Conservation (phyloP, 169 alveolate species). For the Eimeria maxima region DNA sequence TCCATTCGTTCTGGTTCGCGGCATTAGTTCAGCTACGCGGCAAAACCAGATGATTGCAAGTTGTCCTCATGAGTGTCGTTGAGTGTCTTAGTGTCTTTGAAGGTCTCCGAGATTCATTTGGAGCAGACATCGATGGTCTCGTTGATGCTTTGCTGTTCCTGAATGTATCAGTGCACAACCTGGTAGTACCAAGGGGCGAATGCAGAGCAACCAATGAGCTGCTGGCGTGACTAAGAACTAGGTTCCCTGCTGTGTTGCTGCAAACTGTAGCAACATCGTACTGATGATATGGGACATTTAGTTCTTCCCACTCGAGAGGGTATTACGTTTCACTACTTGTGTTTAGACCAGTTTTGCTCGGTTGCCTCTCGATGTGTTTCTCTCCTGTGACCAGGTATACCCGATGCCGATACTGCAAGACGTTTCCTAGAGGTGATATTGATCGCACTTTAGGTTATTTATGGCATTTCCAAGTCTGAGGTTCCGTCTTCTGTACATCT, state of each 20-base stretch:
- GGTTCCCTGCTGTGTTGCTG: background rate
- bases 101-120: background rate
- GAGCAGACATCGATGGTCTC: background rate
- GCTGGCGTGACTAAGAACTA: background rate
- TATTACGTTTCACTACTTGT: too few relatives aligned
- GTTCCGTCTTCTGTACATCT: background rate
- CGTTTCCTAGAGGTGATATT: conserved; percentile 29
- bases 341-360: background rate
- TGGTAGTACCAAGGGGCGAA: too few relatives aligned
- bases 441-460: background rate
- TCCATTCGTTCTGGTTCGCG: background rate
- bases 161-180: background rate
- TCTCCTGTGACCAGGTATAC: conserved; percentile 12
- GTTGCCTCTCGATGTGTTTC: background rate
- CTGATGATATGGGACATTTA: too few relatives aligned
- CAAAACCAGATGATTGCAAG: background rate
- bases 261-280: background rate
- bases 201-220: background rate
- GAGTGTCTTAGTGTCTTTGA: background rate
- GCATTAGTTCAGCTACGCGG: background rate
- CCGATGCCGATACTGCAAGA: conserved; percentile 47
- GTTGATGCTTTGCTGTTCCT: background rate
- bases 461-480: background rate
- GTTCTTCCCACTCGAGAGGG: too few relatives aligned
- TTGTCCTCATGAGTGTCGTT: background rate